phyloP scores from a whole-genome alignment of 345 rosid genomes.

The Citrus sp. region DNA sequence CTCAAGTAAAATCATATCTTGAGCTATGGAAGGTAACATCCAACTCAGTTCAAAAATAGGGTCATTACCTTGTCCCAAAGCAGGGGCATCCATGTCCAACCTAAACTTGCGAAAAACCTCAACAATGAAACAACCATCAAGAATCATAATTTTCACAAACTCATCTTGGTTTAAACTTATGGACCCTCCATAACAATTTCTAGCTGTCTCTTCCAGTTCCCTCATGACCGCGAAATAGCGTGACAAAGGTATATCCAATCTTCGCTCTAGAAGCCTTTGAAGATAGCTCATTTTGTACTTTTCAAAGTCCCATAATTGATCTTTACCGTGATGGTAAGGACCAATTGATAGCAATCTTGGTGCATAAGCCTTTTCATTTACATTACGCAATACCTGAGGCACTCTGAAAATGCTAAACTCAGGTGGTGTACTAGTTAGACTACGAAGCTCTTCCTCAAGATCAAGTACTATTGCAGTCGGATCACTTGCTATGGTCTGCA shows the following conservation, averaged over 20 bases:
- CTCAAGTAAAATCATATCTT: too few species aligned
- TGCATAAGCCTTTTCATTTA: conserved; percentile 18
- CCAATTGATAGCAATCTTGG: conserved; percentile 21
- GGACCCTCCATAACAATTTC: conserved; percentile 12
- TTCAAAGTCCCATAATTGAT: conserved; percentile 7
- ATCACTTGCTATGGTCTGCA: neutral
- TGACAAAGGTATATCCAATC: neutral
- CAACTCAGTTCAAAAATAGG: neutral
- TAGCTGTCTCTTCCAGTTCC: conserved; percentile 7
- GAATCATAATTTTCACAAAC: conserved; percentile 29
- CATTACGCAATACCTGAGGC: neutral
- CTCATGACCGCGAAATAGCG: conserved; percentile 3
- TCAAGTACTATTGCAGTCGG: neutral
- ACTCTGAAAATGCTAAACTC: conserved; percentile 13
- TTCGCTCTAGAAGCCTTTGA: conserved; percentile 12
- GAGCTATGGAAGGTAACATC: neutral
- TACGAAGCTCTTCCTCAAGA: neutral
- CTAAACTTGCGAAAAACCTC: conserved; percentile 1
- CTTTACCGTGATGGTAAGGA: conserved; percentile 15
- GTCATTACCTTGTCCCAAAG: neutral
- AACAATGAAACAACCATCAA: conserved; percentile 26
- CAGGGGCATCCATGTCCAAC: too few species aligned
- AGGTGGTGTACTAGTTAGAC: neutral
- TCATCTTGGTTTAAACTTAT: neutral
- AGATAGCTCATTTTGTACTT: conserved; percentile 15